Base-by-base conservation (phyloP, 2,329 filamentous ascomycete species). In the Fusarium decemcellulare region DNA sequence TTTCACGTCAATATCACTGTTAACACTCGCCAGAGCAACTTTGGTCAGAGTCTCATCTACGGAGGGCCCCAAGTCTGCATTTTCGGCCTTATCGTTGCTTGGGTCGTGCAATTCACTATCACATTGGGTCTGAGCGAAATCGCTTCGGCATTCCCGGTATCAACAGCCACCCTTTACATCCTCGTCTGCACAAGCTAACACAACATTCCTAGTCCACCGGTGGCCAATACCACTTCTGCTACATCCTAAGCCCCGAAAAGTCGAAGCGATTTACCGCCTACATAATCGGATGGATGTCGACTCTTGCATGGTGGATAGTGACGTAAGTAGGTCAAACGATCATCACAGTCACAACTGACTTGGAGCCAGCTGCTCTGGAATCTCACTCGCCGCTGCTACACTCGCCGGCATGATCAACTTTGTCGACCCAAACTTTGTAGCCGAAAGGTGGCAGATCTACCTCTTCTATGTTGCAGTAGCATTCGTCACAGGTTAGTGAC, bases 221-320 rank as follows among this genome's bases (percentile, higher is more conserved):
- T n/a, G 63, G 63, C 1, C 63, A 66, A 12, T 66, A 66, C 36
- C 63, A 66, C 44, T 66, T 66, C 16, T 59, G 54, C 48, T 66
- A 55, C n/a, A 66, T 66, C n/a, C 37, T 66, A 8, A 56, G 54
- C 1, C 59, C 63, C 3, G 27, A 54, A 32, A 59, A 59, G 36
- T 40, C 55, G 8, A 63, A 56, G 44, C 54, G 59, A 1, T 63
- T 66, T 27, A 32, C 59, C 6, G 63, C 63, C 16, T 66, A 52
- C 11, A 46, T 62, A 0, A 44, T 63, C 12, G 63, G 63, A 1
- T 59, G 59, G 59, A 63, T 66, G 50, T 63, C 59, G 3, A 56
- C 40, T 9, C 27, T 66, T 16, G 63, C 63, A 2, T 66, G 63
- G 63, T 66, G 63, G 63, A 62, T 63, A 18, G 59, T 63, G 14